Evolutionary conservation across 768 basidiomycete genomes (phyloP).

Genomic region (Naematelia aurantialba): DNA sequence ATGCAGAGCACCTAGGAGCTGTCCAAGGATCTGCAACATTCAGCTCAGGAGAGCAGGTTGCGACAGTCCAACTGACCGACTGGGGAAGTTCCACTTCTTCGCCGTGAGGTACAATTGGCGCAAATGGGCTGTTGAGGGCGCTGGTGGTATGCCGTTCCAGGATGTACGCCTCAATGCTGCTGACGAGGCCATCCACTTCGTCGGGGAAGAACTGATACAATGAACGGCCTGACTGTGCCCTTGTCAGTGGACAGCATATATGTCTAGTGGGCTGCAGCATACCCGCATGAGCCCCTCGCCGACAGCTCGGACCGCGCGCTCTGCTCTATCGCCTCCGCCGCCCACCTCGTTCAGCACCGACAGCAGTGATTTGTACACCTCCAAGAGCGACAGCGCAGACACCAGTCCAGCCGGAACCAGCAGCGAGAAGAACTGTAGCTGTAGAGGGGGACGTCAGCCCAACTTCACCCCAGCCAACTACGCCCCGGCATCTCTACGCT

Average conservation of each 20-base stretch:
- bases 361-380: conserved; percentile 76
- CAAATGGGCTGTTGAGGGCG: conserved; percentile 65
- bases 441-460: conserved; percentile 11
- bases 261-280: neutral
- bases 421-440: conserved; percentile 94
- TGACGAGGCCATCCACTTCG: conserved; percentile 66
- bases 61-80: conserved; percentile 16
- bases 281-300: conserved; percentile 47
- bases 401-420: conserved; percentile 72
- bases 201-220: conserved; percentile 62
- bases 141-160: conserved; percentile 60
- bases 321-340: conserved; percentile 44
- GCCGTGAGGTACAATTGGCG: conserved; percentile 11
- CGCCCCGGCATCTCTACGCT: too few relatives aligned
- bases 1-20: conserved; percentile 62
- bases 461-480: too few relatives aligned
- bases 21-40: conserved; percentile 64
- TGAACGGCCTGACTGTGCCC: conserved; percentile 62
- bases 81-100: conserved; percentile 13
- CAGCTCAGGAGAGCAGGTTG: neutral
- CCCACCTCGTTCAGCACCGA: conserved; percentile 60
- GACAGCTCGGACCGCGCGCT: conserved; percentile 42
- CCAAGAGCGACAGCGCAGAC: conserved; percentile 70
- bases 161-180: conserved; percentile 64
- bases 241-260: neutral